A percentile compares a stretch with the other conserved stretches of the same genome.
phyloP scores from a whole-genome alignment of 805 yeast genomes.

The Ogataea allantospora region DNA sequence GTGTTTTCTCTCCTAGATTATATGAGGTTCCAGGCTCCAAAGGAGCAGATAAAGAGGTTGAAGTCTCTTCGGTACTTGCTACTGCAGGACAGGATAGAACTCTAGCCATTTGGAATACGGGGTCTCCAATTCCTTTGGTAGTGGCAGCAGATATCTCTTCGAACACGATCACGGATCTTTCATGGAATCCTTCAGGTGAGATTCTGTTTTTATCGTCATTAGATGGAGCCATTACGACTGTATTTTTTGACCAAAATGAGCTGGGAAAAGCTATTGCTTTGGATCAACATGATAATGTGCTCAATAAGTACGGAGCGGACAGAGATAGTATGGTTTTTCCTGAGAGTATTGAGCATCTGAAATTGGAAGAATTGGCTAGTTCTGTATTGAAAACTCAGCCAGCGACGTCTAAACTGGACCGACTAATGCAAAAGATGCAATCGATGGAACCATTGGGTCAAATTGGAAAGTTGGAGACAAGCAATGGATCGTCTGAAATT shows the following conservation, averaged over 20 bases:
- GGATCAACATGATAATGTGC: constrained; percentile 63
- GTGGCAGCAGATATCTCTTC: constrained; percentile 73
- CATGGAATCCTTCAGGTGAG: constrained; percentile 85
- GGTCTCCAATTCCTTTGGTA: constrained; percentile 69
- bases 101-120: constrained; percentile 84
- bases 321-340: constrained; percentile 82
- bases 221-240: constrained; percentile 76
- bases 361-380: constrained; percentile 63
- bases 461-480: neutral
- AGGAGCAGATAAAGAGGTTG: constrained; percentile 22
- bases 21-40: constrained; percentile 37
- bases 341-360: constrained; percentile 77
- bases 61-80: constrained; percentile 71
- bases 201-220: constrained; percentile 72
- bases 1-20: constrained; percentile 68
- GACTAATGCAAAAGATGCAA: constrained; percentile 33
- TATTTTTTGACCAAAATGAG: constrained; percentile 62
- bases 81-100: constrained; percentile 95
- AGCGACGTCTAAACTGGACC: constrained; percentile 37
- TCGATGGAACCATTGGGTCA: constrained; percentile 8
- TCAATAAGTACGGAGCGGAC: constrained; percentile 85
- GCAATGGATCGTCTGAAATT: constrained; percentile 17
- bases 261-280: constrained; percentile 60
- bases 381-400: constrained; percentile 13
- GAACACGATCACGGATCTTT: constrained; percentile 81